Base-by-base conservation (phyloP, 2,329 filamentous ascomycete genomes). In the Cercospora zeina region DNA sequence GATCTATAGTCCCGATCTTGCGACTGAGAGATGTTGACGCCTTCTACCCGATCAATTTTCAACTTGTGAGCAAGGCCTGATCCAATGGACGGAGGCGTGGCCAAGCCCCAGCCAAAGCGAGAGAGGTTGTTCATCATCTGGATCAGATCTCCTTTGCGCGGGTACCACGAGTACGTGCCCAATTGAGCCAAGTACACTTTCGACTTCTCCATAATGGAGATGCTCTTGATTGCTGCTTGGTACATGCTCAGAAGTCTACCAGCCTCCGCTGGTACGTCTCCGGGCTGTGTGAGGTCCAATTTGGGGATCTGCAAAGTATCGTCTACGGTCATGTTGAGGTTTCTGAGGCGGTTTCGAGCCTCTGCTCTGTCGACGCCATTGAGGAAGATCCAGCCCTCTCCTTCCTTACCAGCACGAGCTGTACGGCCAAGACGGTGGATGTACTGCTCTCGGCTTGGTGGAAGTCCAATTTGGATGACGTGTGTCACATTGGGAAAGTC, bases 341-440 rank as follows among this genome's bases (percentile, higher is more conserved):
- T 81, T 4, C 75, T 73, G 58, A 93, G 81, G 53, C 84, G 78
- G 9, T 71, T 69, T 49, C 83, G 79, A 2, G 84, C 79, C 49
- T 77, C 74, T 0, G 66, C 16, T 6, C 82, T 73, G 68, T 90
- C 87, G 13, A 80, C 71, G 10, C 84, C 75, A 1, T 85, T 79
- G 1, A 91, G 65, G 51, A 93, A 75, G 34, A 93, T 75, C 82
- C 85, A 91, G 61, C 87, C 89, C 71, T 90, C 81, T 49, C 90
- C 90, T 68, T 85, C 81, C 74, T 90, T 89, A 64, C 87, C 85
- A 30, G 89, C 89, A 71, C 91, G 87, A 60, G 76, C 81, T 9
- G 81, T 83, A 61, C 81, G 80, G 34, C 81, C 81, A 51, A 83
- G 74, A 59, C 81, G 79, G 67, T 83, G 81, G 54, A 83, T 78